A percentile compares a stretch with the other conserved stretches of the same genome.
Evolutionary conservation across 768 basidiomycete species (phyloP).

Genomic region (Boletus sensibilis): DNA sequence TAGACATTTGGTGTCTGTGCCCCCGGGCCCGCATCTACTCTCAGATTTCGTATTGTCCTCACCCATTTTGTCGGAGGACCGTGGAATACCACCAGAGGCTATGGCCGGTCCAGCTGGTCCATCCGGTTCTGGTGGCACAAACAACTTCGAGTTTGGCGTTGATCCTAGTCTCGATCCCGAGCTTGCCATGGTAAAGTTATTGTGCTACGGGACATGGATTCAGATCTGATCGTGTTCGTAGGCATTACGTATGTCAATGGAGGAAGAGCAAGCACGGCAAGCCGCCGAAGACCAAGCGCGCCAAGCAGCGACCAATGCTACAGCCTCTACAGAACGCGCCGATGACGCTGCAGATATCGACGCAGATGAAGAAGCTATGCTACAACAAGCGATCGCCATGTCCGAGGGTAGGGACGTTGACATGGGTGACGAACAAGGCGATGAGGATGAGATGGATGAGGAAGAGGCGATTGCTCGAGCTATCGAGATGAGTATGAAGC

Average conservation of each 20-base stretch:
- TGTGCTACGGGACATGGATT: background rate
- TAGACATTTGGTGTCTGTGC: slow-evolving; percentile 80
- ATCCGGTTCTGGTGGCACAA: slow-evolving; percentile 46
- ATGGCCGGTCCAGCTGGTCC: slow-evolving; percentile 52
- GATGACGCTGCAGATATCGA: slow-evolving; percentile 47
- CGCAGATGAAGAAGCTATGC: slow-evolving; percentile 74
- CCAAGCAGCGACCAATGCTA: slow-evolving; percentile 27
- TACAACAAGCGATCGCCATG: slow-evolving; percentile 76
- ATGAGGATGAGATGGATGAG: slow-evolving; percentile 74
- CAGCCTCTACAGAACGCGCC: slow-evolving; percentile 22
- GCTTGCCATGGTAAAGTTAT: slow-evolving; percentile 79
- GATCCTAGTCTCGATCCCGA: slow-evolving; percentile 97
- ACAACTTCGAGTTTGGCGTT: slow-evolving; percentile 82
- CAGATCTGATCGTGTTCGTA: slow-evolving; percentile 30
- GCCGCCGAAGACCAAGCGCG: slow-evolving; percentile 42
- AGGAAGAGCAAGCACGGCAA: slow-evolving; percentile 86
- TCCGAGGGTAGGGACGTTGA: slow-evolving; percentile 59
- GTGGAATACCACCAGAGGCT: slow-evolving; percentile 64
- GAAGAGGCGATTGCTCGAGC: slow-evolving; percentile 90
- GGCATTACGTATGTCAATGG: slow-evolving; percentile 97
- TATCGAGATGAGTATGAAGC: slow-evolving; percentile 91
- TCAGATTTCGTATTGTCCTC: slow-evolving; percentile 83
- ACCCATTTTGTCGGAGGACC: slow-evolving; percentile 78
- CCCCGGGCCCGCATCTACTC: slow-evolving; percentile 74
- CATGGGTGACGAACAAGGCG: slow-evolving; percentile 47